Conservation (phyloP, 73 alveolate genomes). For the Stentor roeselii region DNA sequence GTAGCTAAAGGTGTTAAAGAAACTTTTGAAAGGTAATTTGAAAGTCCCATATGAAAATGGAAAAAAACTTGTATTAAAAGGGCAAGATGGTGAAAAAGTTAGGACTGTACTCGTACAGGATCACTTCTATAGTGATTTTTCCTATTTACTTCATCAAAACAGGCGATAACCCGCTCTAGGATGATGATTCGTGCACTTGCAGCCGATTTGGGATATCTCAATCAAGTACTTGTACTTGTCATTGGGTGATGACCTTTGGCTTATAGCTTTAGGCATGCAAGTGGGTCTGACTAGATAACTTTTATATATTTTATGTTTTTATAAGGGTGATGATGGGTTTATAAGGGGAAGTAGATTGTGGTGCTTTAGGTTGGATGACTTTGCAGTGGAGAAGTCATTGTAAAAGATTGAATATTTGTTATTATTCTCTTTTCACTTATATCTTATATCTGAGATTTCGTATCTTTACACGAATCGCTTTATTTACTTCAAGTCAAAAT, state of each 20-base stretch:
- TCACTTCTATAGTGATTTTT: conserved; percentile 91
- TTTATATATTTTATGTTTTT: too few relatives aligned
- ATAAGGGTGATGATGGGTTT: too few relatives aligned
- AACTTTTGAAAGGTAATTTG: too few relatives aligned
- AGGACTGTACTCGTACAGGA: conserved; percentile 98
- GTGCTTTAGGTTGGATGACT: too few relatives aligned
- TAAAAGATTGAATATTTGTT: too few relatives aligned
- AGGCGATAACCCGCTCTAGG: conserved; percentile 94
- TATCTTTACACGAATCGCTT: too few relatives aligned
- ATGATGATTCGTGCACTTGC: conserved; percentile 84
- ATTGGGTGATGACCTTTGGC: conserved; percentile 16
- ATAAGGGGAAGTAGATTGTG: too few relatives aligned
- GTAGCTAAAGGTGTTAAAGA: too few relatives aligned
- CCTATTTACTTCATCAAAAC: conserved; percentile 84
- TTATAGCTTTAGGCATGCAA: conserved; percentile 6
- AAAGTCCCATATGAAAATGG: conserved; percentile 27
- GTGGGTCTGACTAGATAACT: conserved; percentile 21
- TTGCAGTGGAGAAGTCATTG: too few relatives aligned
- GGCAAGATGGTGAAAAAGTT: conserved; percentile 16
- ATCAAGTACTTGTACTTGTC: background rate
- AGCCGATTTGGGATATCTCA: conserved; percentile 36
- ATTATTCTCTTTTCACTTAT: too few relatives aligned
- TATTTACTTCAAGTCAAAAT: too few relatives aligned
- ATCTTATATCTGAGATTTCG: too few relatives aligned
- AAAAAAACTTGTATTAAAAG: background rate